phyloP scores from a whole-genome alignment of 805 yeast genomes.

The Kuraishia borneana region DNA sequence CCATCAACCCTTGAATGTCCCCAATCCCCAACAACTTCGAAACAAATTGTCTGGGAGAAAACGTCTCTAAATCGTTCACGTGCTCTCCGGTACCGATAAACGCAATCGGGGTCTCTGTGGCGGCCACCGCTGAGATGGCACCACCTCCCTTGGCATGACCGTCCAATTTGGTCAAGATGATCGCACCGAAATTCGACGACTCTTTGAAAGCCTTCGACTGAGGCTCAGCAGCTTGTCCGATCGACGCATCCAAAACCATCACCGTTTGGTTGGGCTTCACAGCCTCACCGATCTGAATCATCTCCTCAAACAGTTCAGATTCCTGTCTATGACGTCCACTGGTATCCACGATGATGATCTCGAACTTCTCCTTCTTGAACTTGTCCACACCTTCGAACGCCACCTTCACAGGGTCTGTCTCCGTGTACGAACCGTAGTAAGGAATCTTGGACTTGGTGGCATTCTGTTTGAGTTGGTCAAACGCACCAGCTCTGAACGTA shows the following conservation, averaged over 20 bases:
- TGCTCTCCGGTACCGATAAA: slow-evolving; percentile 99
- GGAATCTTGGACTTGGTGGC: slow-evolving; percentile 94
- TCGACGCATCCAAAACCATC: slow-evolving; percentile 95
- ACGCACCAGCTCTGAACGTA: slow-evolving; percentile 99
- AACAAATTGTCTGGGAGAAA: slow-evolving; percentile 80
- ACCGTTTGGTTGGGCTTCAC: slow-evolving; percentile 92
- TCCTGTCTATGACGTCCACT: slow-evolving; percentile 98
- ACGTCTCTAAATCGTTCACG: slow-evolving; percentile 82
- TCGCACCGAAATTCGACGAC: slow-evolving; percentile 87
- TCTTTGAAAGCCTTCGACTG: slow-evolving; percentile 94
- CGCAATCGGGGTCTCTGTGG: slow-evolving; percentile 88
- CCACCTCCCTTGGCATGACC: slow-evolving; percentile 99
- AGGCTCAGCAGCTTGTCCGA: slow-evolving; percentile 96
- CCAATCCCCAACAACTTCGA: slow-evolving; percentile 94
- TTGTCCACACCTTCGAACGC: slow-evolving; percentile 86
- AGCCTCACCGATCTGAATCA: slow-evolving; percentile 84
- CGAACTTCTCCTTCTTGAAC: slow-evolving; percentile 85
- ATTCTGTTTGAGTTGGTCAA: slow-evolving; percentile 95
- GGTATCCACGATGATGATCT: slow-evolving; percentile 90
- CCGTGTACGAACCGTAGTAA: slow-evolving; percentile 88
- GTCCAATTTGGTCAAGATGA: slow-evolving; percentile 91
- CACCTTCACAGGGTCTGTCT: slow-evolving; percentile 89
- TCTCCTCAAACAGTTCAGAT: slow-evolving; percentile 79
- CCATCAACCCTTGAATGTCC: slow-evolving; percentile 87
- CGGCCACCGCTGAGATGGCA: slow-evolving; percentile 97